Evolutionary conservation across 139 green algal species (phyloP).

Genomic region (Astrephomene gubernaculifera): DNA sequence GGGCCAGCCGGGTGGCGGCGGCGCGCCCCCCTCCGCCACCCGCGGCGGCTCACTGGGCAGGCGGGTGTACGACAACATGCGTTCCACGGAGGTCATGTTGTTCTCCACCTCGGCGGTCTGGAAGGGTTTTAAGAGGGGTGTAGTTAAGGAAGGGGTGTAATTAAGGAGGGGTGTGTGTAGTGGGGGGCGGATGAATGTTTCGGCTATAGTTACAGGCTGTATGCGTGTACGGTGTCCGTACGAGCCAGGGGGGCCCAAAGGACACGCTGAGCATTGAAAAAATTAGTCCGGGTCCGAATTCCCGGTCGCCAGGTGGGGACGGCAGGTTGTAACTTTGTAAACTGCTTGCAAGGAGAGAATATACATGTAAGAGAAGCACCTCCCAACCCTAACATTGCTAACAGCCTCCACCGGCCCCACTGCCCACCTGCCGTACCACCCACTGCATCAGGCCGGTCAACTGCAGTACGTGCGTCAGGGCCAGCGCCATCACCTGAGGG

Average conservation of each 20-base stretch:
- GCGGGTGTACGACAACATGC: constrained; percentile 84
- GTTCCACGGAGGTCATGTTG: constrained; percentile 88
- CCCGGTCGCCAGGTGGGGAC: background rate
- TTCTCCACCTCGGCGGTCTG: constrained; percentile 81
- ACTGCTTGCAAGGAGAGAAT: too few relatives aligned
- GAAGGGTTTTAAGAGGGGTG: background rate
- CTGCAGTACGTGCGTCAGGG: constrained; percentile 81
- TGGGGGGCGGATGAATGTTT: background rate
- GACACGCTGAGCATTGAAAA: background rate
- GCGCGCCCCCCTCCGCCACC: constrained; percentile 52
- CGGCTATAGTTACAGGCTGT: background rate
- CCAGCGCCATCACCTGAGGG: constrained; percentile 72
- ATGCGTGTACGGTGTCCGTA: too few relatives aligned
- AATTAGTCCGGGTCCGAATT: background rate
- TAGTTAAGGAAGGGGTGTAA: background rate
- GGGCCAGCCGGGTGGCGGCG: constrained; percentile 76
- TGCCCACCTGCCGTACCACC: constrained; percentile 51
- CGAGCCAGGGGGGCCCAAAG: too few relatives aligned
- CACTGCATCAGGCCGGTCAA: constrained; percentile 81
- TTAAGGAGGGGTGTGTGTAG: background rate
- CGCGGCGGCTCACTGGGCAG: constrained; percentile 75
- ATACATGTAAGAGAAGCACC: too few relatives aligned
- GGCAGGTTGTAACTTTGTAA: background rate
- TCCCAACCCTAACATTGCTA: background rate
- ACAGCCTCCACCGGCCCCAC: background rate